A percentile compares a stretch with the other conserved stretches of the same genome.
These are phyloP conservation scores for Marasmius sp. DNA, from an alignment of 1,284 basidiomycete genomes.

Conservation along the genomic window DNA sequence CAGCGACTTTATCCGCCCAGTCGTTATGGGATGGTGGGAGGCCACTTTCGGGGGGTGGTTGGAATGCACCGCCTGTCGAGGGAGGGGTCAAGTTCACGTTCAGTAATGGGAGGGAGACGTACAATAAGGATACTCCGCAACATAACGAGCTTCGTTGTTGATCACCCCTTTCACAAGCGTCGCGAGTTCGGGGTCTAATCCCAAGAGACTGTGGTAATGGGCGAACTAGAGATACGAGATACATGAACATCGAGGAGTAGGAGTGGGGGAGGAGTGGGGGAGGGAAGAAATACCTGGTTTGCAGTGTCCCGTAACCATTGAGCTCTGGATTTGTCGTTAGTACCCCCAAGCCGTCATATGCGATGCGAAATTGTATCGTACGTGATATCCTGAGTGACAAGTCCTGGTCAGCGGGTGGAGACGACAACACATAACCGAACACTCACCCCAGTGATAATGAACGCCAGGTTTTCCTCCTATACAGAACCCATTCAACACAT, in stretches of 20 bases:
- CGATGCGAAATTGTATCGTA: conserved; percentile 67
- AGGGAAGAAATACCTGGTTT: no score
- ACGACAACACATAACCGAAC: conserved; percentile 1
- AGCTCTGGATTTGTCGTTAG: conserved; percentile 37
- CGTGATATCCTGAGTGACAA: background rate
- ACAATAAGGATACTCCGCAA: conserved; percentile 73
- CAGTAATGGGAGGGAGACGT: conserved; percentile 17
- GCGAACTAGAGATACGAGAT: conserved; percentile 49
- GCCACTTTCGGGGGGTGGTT: conserved; percentile 72
- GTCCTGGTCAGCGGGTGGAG: conserved; percentile 6
- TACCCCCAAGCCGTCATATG: background rate
- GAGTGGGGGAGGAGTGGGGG: background rate
- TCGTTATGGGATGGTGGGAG: conserved; percentile 59
- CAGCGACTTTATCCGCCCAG: conserved; percentile 65
- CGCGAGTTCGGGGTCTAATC: conserved; percentile 56
- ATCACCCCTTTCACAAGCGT: conserved; percentile 71
- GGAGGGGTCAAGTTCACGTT: background rate
- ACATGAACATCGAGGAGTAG: no score
- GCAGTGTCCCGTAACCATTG: conserved; percentile 76
- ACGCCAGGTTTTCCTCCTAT: conserved; percentile 65
- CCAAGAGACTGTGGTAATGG: conserved; percentile 60
- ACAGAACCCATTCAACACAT: background rate
- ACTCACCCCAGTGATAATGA: conserved; percentile 72
- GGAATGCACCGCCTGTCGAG: conserved; percentile 57
- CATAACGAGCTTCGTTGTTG: conserved; percentile 75